Evolutionary conservation across 176 grass and related monocot species (phyloP), one percentile per base, ranked within the genome.

Genomic region (Aechmea fasciata): DNA sequence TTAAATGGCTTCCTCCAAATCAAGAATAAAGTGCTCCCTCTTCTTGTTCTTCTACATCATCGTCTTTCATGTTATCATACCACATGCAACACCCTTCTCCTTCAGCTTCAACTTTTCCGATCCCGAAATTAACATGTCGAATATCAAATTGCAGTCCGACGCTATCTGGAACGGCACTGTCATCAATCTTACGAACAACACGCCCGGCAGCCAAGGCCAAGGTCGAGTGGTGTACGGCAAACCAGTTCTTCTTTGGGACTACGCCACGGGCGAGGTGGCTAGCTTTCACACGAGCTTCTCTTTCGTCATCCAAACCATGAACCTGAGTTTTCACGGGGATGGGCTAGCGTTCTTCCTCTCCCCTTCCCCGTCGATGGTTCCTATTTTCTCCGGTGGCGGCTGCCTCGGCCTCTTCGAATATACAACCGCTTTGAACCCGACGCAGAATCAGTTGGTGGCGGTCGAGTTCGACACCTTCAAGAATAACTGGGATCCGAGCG

Each of bases 281-380:
- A 86, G 76, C 79, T 86, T 86, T 75, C 14, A 52, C 2, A 64
- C 79, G 0, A 69, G 53, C 3, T 86, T 86, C 75, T 65, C 41
- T 75, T 82, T 86, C 71, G 14, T 14, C 24, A 82, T 82, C 0
- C 17, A 65, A 15, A 0, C 47, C 1, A 11, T 3, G 24, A 10
- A 8, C 41, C n/a, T 22, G 28, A 19, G 3, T 2, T 1, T 0
- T 10, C 14, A 25, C 14, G 84, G 70, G 2, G 79, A 87, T 28
- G 84, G 79, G n/a, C 75, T 87, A 66, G 13, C 84, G 1, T 87
- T 87, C 84, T 87, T 87, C 79, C 79, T 87, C 23, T 74, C 79
- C 19, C 65, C 84, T 11, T 87, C 51, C 75, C 19, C 6, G 68
- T 18, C 48, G 2, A 14, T 68, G 19, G 3, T 81, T 12, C 79